phyloP scores from a whole-genome alignment of 2,329 filamentous ascomycete species.

The Cytospora chrysosperma region DNA sequence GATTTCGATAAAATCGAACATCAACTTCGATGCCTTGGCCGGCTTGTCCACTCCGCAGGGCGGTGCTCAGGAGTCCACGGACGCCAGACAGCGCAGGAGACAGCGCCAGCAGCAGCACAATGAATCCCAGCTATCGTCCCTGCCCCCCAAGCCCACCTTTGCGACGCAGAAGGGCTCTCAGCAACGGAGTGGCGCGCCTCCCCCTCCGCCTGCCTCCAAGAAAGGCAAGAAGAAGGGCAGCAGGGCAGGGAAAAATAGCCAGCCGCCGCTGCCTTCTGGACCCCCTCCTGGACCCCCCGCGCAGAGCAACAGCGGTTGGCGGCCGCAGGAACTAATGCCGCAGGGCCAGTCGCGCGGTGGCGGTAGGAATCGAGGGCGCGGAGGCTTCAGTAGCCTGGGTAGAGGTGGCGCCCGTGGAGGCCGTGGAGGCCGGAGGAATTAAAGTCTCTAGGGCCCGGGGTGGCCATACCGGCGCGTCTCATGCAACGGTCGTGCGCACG shows the following conservation, averaged over 20 bases:
- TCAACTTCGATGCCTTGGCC: constrained; percentile 16
- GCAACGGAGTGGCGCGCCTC: neutral
- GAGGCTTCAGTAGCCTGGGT: constrained; percentile 19
- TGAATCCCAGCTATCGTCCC: too few relatives aligned
- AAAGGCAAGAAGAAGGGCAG: constrained; percentile 13
- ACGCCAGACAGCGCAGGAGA: constrained; percentile 3
- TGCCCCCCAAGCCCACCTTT: constrained; percentile 13
- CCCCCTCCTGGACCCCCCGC: neutral
- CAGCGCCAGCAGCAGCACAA: constrained; percentile 14
- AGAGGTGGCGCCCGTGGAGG: constrained; percentile 12
- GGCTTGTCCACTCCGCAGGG: constrained; percentile 1
- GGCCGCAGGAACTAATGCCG: constrained; percentile 7
- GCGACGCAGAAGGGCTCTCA: neutral
- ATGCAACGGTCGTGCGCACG: neutral
- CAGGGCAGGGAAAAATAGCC: constrained; percentile 7
- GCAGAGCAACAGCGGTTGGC: neutral
- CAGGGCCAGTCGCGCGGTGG: constrained; percentile 8
- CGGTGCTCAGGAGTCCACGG: constrained; percentile 3
- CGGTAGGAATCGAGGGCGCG: constrained; percentile 11
- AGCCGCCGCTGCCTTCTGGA: constrained; percentile 11
- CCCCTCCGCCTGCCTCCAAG: constrained; percentile 9
- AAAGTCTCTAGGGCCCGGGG: neutral
- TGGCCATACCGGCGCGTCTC: neutral
- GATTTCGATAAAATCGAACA: constrained; percentile 24
- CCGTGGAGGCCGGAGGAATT: neutral